Conservation (phyloP, 2,329 filamentous ascomycete genomes). For the Colletotrichum tropicicola region DNA sequence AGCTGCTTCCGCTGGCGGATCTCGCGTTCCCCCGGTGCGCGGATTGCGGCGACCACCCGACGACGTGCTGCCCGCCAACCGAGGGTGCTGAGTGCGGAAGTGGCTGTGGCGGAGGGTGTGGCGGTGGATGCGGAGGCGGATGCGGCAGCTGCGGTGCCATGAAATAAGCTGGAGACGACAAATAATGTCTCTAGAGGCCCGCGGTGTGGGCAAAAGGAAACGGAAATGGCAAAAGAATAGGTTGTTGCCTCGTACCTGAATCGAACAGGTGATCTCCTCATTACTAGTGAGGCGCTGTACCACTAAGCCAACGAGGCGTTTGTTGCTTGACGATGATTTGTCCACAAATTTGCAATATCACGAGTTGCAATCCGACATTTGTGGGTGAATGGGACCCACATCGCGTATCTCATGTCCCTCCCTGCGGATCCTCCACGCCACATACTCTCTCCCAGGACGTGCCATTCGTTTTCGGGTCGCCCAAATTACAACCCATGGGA, state of each 20-base stretch:
- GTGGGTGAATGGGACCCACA: neutral
- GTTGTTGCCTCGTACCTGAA: constrained; percentile 16
- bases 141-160: constrained; percentile 15
- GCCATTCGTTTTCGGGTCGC: neutral
- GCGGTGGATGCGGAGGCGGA: constrained; percentile 21
- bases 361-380: no score
- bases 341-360: neutral
- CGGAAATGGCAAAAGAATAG: neutral
- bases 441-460: neutral
- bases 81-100: constrained; percentile 20
- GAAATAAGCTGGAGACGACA: neutral
- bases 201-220: neutral
- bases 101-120: constrained; percentile 22
- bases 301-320: constrained; percentile 28
- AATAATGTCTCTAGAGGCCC: no score
- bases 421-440: neutral
- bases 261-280: constrained; percentile 30
- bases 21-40: constrained; percentile 16
- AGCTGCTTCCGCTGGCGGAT: constrained; percentile 2
- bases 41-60: constrained; percentile 16
- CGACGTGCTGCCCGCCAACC: constrained; percentile 6
- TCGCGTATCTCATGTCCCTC: neutral
- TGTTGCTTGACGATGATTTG: accelerated
- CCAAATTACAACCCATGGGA: neutral
- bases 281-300: constrained; percentile 31